These are phyloP conservation scores for Recurvomyces mirabilis DNA, from an alignment of 495 filamentous ascomycete species.

Conservation along the genomic window DNA sequence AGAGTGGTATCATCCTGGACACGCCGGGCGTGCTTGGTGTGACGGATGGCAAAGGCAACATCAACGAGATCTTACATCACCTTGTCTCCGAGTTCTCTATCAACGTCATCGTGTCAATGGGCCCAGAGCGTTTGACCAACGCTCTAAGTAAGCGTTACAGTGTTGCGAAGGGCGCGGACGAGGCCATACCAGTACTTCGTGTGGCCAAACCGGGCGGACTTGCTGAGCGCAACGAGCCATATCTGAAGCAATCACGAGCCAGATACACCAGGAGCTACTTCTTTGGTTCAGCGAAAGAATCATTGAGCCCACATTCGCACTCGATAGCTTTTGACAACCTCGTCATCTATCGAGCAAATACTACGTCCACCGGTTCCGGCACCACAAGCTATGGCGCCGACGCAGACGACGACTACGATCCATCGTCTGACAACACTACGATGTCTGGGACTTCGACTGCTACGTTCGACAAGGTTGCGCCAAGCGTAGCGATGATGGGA, in stretches of 20 bases:
- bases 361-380: not conserved
- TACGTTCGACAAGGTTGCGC: constrained; percentile 44
- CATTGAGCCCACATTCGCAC: constrained; percentile 75
- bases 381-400: constrained; percentile 9
- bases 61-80: constrained; percentile 70
- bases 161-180: constrained; percentile 46
- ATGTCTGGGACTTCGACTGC: constrained; percentile 24
- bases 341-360: constrained; percentile 47
- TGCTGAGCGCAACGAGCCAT: constrained; percentile 65
- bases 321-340: constrained; percentile 63
- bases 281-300: constrained; percentile 68
- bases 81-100: constrained; percentile 68
- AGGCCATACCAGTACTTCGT: constrained; percentile 60
- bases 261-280: constrained; percentile 82
- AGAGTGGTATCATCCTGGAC: constrained; percentile 75
- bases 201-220: constrained; percentile 83
- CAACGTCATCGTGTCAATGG: constrained; percentile 61
- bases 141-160: constrained; percentile 66
- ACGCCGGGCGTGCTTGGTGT: constrained; percentile 62
- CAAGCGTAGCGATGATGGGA: constrained; percentile 49
- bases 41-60: constrained; percentile 47
- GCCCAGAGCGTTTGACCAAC: constrained; percentile 69
- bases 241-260: constrained; percentile 58
- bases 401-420: constrained; percentile 11
- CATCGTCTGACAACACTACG: constrained; percentile 27